Percentiles rank a stretch among this genome's conserved stretches.
phyloP scores from a whole-genome alignment of 2,329 filamentous ascomycete species.

The Colletotrichum sp. region DNA sequence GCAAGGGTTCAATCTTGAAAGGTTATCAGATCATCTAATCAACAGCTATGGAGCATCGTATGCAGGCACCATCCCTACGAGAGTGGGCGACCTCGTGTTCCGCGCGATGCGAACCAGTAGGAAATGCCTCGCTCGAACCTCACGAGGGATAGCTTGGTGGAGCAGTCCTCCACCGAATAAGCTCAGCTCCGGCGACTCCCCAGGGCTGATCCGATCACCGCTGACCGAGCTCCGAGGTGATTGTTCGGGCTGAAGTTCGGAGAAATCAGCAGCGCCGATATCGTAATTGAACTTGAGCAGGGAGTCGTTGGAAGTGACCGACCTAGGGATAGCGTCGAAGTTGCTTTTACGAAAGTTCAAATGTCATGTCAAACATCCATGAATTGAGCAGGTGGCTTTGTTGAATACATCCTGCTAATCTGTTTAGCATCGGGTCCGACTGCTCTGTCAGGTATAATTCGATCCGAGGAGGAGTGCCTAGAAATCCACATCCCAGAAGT shows the following conservation, averaged over 20 bases:
- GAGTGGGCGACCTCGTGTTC: not conserved
- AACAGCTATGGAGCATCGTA: not conserved
- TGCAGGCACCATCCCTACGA: not conserved
- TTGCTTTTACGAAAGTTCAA: too few relatives aligned
- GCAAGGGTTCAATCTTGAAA: not conserved
- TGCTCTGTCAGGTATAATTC: too few relatives aligned
- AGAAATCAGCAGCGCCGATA: not conserved
- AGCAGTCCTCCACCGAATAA: not conserved
- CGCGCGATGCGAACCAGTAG: not conserved
- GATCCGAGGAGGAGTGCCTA: too few relatives aligned
- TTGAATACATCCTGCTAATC: too few relatives aligned
- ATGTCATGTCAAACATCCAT: too few relatives aligned
- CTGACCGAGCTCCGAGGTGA: not conserved
- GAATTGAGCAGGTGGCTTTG: too few relatives aligned
- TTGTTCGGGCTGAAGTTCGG: not conserved
- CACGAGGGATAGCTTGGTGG: not conserved
- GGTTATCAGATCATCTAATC: conserved; percentile 19
- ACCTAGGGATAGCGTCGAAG: too few relatives aligned
- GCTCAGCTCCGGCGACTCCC: not conserved
- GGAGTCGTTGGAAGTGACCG: not conserved
- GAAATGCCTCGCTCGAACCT: not conserved
- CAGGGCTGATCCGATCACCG: not conserved
- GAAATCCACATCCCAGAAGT: too few relatives aligned
- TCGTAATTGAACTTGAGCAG: not conserved
- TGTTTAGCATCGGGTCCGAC: too few relatives aligned